These are phyloP conservation scores for Phytophthora capsici DNA, from an alignment of 352 stramenopile genomes.

Conservation along the genomic window DNA sequence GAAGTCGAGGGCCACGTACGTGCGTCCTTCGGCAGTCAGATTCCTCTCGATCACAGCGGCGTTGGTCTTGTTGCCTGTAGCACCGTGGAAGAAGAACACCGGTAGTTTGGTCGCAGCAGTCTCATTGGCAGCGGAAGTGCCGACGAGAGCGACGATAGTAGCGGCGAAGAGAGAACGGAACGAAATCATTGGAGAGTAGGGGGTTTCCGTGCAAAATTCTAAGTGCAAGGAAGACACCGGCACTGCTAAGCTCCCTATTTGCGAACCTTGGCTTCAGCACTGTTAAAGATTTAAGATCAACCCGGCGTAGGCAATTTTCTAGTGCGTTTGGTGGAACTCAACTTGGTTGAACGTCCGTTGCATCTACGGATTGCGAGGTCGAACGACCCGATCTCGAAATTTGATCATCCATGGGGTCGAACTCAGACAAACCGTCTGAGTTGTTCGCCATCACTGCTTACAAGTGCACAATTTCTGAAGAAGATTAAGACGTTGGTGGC, in stretches of 20 bases:
- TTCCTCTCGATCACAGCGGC: constrained; percentile 41
- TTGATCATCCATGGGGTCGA: constrained; percentile 8
- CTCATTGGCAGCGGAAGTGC: constrained; percentile 13
- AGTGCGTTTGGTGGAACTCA: constrained; percentile 3
- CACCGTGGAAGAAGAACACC: constrained; percentile 65
- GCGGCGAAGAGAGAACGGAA: constrained; percentile 19
- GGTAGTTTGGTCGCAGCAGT: constrained; percentile 12
- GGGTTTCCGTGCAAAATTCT: background rate
- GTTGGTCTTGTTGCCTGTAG: constrained; percentile 38
- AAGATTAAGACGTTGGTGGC: no score
- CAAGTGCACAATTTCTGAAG: no score
- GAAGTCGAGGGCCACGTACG: constrained; percentile 52
- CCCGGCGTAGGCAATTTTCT: no score
- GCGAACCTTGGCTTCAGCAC: constrained; percentile 13
- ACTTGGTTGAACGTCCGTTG: no score
- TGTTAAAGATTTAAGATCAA: no score
- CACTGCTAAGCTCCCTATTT: constrained; percentile 2
- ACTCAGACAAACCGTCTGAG: no score
- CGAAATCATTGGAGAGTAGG: constrained; percentile 21
- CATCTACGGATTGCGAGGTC: background rate
- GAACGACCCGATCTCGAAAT: constrained; percentile 16
- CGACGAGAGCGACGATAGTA: constrained; percentile 8
- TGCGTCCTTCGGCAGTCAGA: constrained; percentile 42
- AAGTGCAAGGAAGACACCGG: background rate
- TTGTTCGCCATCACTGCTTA: no score